Evolutionary conservation across 192 early-diverging fungal species (phyloP), one percentile per base, ranked within the genome.

Genomic region (Coemansia sp.): DNA sequence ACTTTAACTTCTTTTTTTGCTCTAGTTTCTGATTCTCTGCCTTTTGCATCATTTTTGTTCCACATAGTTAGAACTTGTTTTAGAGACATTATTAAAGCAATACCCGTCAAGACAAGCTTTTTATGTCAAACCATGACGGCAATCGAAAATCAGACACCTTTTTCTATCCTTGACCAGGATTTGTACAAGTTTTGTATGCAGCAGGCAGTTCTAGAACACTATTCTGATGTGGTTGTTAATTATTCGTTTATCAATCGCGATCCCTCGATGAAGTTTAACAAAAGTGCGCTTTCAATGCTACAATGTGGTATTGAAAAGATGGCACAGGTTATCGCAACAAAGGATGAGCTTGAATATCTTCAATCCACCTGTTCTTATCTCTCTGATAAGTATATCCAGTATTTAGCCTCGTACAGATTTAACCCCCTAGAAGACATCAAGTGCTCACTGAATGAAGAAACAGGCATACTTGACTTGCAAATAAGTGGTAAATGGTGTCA

Each of bases 131-230:
- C 5, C 20, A 67, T 67, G 66, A 20, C 25, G 17, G 3, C 7
- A 20, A 54, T 53, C 7, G 66, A 71, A 24, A 55, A 78, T 31
- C n/a, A 54, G 6, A 23, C 70, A 21, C 77, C 82, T 7, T 51
- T 51, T 20, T 92, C 88, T 10, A 86, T 94, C 51, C 87, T 94
- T 14, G 92, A 92, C 63, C 90, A 90, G 80, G 91, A 93, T 65
- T 78, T 91, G 61, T 92, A 93, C 88, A 93, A 93, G 68, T 89
- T 93, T 33, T 87, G 88, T 32, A 93, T 93, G 91, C 90, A 92
- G 67, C 86, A 93, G 59, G 88, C 87, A 0, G 87, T 92, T 10
- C 67, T 88, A 17, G 84, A 89, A 63, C 88, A 90, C 50, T 93
- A 90, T 57, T 87, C 84, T 11, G 69, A 86, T 8, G 83, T 76